Base-by-base conservation (phyloP, 768 basidiomycete genomes). In the Roridomyces roridus region DNA sequence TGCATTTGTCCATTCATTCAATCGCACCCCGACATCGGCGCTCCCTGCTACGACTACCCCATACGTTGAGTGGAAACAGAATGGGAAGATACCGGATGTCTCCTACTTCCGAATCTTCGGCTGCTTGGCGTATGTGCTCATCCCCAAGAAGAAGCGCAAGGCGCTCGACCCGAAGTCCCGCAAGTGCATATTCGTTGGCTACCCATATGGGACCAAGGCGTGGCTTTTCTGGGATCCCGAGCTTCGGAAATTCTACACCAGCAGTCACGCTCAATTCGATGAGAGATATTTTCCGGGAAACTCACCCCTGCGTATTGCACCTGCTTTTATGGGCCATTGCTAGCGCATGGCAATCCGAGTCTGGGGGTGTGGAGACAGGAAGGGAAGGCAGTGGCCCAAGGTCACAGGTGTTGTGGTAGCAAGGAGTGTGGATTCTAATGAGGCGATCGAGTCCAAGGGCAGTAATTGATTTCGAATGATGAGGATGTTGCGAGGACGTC, bases 121-220 rank as follows among this genome's bases (percentile, higher is more conserved):
- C 0, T 74, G 69, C 45, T 41, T 51, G 15, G 70, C 67, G 4
- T 67, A 67, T 37, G 68, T 67, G 9, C 66, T 63, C 51, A 60
- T 67, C n/a, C 68, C 47, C 28, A 63, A 68, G 45, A 60, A 72
- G 39, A 67, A 64, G 14, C 52, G 62, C 11, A 65, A 63, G 31
- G 59, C 54, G 2, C 57, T 70, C 4, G 41, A 65, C 5, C 26
- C 67, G 0, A 49, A 68, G 0, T 45, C 61, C 4, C 39, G 49
- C 6, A 61, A 57, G 24, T 66, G 63, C 28, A 52, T 67, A 4
- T 67, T 72, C 41, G 24, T 72, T 34, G 72, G 70, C 1, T 73
- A 73, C 40, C 43, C 59, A 0, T 1, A 18, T 1, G 59, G 54
- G 0, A 39, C 53, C 4, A 65, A 63, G n/a, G 63, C 65, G 7